Base-by-base conservation (phyloP, 805 yeast species). In the Ogataea allantospora region DNA sequence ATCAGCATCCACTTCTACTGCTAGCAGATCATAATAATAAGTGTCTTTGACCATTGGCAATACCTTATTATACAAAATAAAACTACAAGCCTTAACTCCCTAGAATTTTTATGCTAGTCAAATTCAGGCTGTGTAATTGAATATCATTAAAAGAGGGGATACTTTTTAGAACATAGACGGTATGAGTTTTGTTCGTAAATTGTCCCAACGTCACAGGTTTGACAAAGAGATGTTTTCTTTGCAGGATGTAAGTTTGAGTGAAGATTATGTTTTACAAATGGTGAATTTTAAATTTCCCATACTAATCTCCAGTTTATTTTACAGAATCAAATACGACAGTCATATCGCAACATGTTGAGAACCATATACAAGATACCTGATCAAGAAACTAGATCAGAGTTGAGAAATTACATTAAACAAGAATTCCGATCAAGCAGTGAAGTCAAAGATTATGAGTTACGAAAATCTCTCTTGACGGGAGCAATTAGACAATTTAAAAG, bases 41-140 rank as follows among this genome's bases (percentile, higher is more conserved):
- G 86, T 79, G 49, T 85, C 93, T 36, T 78, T 82, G 20, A 80
- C 91, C 93, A 84, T 81, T 19, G 14, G n/a, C 33, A 14, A 27
- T 5, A 7, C 11, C 11, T 4, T 9, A 21, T 21, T 21, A 21
- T 22, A 23, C n/a, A 20, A 31, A 18, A 22, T 23, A 9, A 20
- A 11, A 20, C 11, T 7, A n/a, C 12, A 18, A 11, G n/a, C 20
- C 14, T n/a, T 15, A 24, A 21, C 4, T 7, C 8, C n/a, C 11
- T 19, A 21, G 23, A 7, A 4, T n/a, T 21, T 21, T 21, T 21
- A 9, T 21, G 8, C 5, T 21, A 21, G 11, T 19, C 4, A 21
- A 21, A 21, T 21, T 21, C 8, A 21, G 23, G 23, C 23, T 21
- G 23, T 21, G 23, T 16, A n/a, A n/a, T 19, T n/a, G 9, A n/a